These are phyloP conservation scores for Amylostereum areolatum DNA, from an alignment of 1,284 basidiomycete genomes.

Conservation along the genomic window DNA sequence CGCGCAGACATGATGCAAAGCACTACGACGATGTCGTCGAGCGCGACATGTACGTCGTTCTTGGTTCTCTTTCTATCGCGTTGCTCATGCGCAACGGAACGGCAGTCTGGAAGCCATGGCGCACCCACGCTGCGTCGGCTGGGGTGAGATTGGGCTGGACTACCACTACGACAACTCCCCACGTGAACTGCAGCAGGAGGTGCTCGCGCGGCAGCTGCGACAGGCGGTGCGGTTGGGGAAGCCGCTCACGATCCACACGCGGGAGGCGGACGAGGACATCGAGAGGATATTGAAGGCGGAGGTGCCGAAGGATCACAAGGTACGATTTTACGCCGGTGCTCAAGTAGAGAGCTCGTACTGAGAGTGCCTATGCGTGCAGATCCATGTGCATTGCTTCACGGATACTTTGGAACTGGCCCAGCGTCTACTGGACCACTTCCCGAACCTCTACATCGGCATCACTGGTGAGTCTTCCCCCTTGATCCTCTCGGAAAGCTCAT, in stretches of 20 bases:
- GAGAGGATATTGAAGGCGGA: constrained; percentile 68
- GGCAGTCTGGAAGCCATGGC: constrained; percentile 64
- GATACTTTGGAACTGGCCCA: constrained; percentile 68
- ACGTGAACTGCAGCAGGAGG: constrained; percentile 54
- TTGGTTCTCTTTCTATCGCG: not conserved
- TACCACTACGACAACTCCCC: constrained; percentile 79
- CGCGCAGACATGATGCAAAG: constrained; percentile 61
- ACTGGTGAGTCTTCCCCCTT: constrained; percentile 42
- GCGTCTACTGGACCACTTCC: constrained; percentile 67
- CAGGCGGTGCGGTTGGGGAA: constrained; percentile 63
- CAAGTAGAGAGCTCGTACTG: not conserved
- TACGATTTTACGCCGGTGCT: constrained; percentile 19
- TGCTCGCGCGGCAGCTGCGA: constrained; percentile 62
- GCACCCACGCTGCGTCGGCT: constrained; percentile 75
- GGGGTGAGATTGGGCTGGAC: constrained; percentile 83
- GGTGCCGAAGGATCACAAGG: constrained; percentile 64
- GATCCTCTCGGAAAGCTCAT: not conserved
- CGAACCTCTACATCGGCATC: constrained; percentile 75
- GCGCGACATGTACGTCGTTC: constrained; percentile 49
- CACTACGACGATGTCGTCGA: constrained; percentile 65
- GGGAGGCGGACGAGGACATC: constrained; percentile 77
- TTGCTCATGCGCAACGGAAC: not conserved
- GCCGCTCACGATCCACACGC: constrained; percentile 73
- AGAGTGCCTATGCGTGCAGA: constrained; percentile 32
- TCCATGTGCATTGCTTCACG: constrained; percentile 79